Percentiles rank a stretch among this genome's conserved stretches.
phyloP scores from a whole-genome alignment of 1,284 basidiomycete species.

The Hymenochaete sp. region DNA sequence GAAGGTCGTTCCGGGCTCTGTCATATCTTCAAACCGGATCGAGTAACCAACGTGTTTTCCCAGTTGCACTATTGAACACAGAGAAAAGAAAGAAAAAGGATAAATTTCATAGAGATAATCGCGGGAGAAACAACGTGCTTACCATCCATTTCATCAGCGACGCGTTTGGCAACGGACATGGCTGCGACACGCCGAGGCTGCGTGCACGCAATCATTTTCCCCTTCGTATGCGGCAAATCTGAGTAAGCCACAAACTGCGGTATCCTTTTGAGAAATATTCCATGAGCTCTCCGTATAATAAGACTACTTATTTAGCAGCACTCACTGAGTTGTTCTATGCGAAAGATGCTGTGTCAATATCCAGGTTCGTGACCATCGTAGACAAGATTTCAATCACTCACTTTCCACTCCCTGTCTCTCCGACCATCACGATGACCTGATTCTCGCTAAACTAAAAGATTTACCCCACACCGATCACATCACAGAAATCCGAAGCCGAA shows the following conservation, averaged over 20 bases:
- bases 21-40: conserved; percentile 99
- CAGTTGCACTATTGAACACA: conserved; percentile 60
- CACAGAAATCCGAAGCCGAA: too few relatives aligned
- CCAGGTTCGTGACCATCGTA: too few relatives aligned
- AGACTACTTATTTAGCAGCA: conserved; percentile 19
- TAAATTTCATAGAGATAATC: background rate
- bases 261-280: conserved; percentile 41
- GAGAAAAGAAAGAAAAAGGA: conserved; percentile 1
- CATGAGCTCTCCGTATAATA: conserved; percentile 21
- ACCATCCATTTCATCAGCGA: conserved; percentile 98
- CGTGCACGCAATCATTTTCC: conserved; percentile 93
- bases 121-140: conserved; percentile 24
- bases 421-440: conserved; percentile 94
- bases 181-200: conserved; percentile 96
- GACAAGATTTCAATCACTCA: conserved; percentile 3
- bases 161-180: conserved; percentile 97
- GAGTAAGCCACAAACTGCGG: conserved; percentile 95
- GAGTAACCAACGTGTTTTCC: conserved; percentile 96
- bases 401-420: conserved; percentile 97
- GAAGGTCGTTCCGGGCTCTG: conserved; percentile 83
- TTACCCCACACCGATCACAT: too few relatives aligned
- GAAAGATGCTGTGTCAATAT: background rate
- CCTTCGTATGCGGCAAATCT: conserved; percentile 82
- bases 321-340: conserved; percentile 75
- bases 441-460: conserved; percentile 64